These are phyloP conservation scores for Syzygium malaccense DNA, from an alignment of 441 rosid species.

Conservation along the genomic window DNA sequence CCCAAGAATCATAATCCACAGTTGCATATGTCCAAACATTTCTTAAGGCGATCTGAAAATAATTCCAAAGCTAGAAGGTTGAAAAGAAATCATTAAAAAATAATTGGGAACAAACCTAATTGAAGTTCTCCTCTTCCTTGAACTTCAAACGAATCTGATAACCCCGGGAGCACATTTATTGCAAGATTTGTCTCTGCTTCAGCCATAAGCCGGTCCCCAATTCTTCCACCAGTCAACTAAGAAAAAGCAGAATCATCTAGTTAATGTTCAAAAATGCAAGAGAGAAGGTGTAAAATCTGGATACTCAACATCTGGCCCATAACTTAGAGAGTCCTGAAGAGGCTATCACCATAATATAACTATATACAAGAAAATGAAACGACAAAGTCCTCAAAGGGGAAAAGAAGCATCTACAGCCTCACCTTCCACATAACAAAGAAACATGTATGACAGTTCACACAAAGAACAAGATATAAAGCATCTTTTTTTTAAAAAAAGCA, in stretches of 20 bases:
- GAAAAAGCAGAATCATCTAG: background rate
- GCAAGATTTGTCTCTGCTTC: slow-evolving; percentile 99
- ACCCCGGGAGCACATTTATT: slow-evolving; percentile 81
- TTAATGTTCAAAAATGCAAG: background rate
- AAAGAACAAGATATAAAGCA: background rate
- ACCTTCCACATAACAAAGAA: background rate
- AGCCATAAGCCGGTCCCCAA: slow-evolving; percentile 79
- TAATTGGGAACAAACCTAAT: slow-evolving; percentile 53
- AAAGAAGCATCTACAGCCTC: background rate
- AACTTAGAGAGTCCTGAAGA: background rate
- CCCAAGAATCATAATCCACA: background rate
- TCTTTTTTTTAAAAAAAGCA: background rate
- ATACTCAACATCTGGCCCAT: background rate
- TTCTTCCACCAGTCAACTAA: slow-evolving; percentile 88
- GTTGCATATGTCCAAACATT: background rate
- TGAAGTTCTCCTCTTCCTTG: slow-evolving; percentile 99
- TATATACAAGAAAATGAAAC: background rate
- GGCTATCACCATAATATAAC: background rate
- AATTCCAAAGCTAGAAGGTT: background rate
- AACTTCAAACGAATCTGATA: slow-evolving; percentile 87
- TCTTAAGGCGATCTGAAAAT: background rate
- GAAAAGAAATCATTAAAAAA: slow-evolving; percentile 5
- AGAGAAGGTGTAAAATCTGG: background rate
- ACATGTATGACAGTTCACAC: background rate
- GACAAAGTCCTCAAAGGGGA: background rate